Base-by-base conservation (phyloP, 2,329 filamentous ascomycete genomes). In the Apiospora pterosperma region DNA sequence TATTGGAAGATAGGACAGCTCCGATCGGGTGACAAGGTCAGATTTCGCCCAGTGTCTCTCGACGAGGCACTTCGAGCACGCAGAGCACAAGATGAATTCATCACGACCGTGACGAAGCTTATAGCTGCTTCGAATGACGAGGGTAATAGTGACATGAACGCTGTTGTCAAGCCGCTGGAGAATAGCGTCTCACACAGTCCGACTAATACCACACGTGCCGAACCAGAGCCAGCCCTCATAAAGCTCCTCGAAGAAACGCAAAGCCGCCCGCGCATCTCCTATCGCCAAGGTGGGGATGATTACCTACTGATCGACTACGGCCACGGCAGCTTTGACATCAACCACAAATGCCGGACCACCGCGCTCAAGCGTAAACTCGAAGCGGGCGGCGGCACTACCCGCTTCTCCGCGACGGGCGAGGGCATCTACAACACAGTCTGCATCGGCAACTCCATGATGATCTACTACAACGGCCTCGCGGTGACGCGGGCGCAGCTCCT, bases 1-100 rank as follows among this genome's bases (percentile, higher is more conserved):
- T 80, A 83, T 69, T 89, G 86, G 86, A 86, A 88, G 69, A 70
- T 90, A 12, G 87, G 87, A 0, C 87, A 90, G 70, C 74, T 89
- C 34, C 86, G 85, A 66, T 82, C 87, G 2, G 87, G 87, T 4
- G 83, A 88, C 69, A 83, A 77, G 2, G 67, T 89, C 48, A 79
- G 78, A 48, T 86, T 84, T 66, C 76, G 77, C 52, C 77, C 80
- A 1, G 80, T 85, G 1, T 82, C 84, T 4, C 74, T 87, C n/a
- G 76, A 82, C 23, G 80, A 83, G 67, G 85, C 86, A 0, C 71
- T 87, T 21, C n/a, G 38, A 21, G 34, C 52, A 58, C 5, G 60
- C 60, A n/a, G 36, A 42, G 8, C 7, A 10, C 48, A 34, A 10
- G 48, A 21, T 2, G 28, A 31, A 8, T 55, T 34, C 28, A 11